Percentiles rank a stretch among this genome's conserved stretches.
phyloP scores from a whole-genome alignment of 1,139 yeast species.

The Petasospora fabianii region DNA sequence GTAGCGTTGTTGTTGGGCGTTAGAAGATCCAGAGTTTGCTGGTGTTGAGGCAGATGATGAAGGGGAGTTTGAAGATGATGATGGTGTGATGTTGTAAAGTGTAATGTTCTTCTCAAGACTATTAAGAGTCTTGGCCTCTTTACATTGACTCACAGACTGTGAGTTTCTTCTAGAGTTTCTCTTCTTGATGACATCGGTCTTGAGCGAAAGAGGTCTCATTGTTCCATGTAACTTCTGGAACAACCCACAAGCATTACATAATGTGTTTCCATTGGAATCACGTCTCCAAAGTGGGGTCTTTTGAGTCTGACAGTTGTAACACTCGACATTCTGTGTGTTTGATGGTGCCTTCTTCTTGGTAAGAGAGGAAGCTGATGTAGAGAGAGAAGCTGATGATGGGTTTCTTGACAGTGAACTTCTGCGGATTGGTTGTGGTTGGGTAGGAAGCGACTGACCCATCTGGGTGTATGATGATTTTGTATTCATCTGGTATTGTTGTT shows the following conservation, averaged over 20 bases:
- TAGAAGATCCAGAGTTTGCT: background rate
- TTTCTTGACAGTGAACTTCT: conserved; percentile 13
- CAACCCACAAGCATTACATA: conserved; percentile 95
- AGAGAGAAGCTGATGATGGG: conserved; percentile 14
- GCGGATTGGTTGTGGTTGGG: conserved; percentile 11
- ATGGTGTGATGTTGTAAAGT: conserved; percentile 16
- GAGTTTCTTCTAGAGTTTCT: conserved; percentile 43
- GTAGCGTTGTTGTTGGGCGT: conserved; percentile 8
- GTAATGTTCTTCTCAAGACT: conserved; percentile 23
- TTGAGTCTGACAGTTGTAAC: conserved; percentile 89
- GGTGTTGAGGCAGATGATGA: conserved; percentile 12
- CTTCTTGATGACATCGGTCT: conserved; percentile 91
- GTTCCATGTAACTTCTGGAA: conserved; percentile 93
- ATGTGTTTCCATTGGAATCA: conserved; percentile 88
- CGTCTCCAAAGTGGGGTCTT: conserved; percentile 97
- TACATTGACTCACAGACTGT: conserved; percentile 9
- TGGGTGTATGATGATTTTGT: conserved; percentile 3
- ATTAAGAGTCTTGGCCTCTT: conserved; percentile 17
- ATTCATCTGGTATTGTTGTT: conserved; percentile 1
- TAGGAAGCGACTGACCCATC: conserved; percentile 19
- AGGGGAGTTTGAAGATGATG: conserved; percentile 14
- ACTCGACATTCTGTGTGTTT: conserved; percentile 31
- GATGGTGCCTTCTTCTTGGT: conserved; percentile 24
- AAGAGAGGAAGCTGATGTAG: conserved; percentile 18
- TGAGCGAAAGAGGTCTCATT: conserved; percentile 85